phyloP scores from a whole-genome alignment of 352 stramenopile genomes.

The Elongisporangium prolatum region DNA sequence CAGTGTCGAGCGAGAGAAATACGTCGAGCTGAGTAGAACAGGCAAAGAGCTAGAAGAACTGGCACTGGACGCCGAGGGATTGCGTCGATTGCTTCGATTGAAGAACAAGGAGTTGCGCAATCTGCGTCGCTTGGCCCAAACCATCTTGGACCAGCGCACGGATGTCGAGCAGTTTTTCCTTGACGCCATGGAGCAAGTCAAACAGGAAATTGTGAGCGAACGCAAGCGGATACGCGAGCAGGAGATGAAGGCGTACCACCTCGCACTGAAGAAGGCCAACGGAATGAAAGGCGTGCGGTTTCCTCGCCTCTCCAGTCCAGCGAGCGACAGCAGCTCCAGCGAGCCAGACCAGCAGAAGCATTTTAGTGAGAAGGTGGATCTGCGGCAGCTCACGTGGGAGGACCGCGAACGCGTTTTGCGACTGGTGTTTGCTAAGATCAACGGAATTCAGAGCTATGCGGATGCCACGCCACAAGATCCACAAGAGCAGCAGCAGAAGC shows the following conservation, averaged over 20 bases:
- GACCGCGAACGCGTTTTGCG: conserved; percentile 90
- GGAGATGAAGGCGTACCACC: conserved; percentile 51
- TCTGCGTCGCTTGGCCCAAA: conserved; percentile 84
- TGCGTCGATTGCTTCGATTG: conserved; percentile 81
- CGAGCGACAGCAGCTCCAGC: conserved; percentile 1
- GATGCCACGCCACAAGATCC: conserved; percentile 14
- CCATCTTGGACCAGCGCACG: conserved; percentile 89
- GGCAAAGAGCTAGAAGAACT: conserved; percentile 79
- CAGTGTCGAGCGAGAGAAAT: conserved; percentile 65
- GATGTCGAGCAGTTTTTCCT: conserved; percentile 92
- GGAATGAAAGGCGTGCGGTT: conserved; percentile 40
- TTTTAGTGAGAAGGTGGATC: conserved; percentile 79
- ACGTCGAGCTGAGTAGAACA: conserved; percentile 34
- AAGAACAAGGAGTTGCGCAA: conserved; percentile 94
- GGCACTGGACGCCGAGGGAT: conserved; percentile 77
- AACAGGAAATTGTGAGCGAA: conserved; percentile 60
- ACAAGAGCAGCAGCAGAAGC: not conserved
- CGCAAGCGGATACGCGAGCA: conserved; percentile 36
- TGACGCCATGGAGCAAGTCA: conserved; percentile 88
- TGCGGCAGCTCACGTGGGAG: conserved; percentile 85
- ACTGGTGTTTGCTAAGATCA: conserved; percentile 94
- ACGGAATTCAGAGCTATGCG: conserved; percentile 62
- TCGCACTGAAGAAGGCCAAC: conserved; percentile 38
- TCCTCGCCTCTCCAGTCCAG: conserved; percentile 33
- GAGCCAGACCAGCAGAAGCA: conserved; percentile 9